Evolutionary conservation across 495 filamentous ascomycete genomes (phyloP).

Genomic region (Clavariopsis aquatica): DNA sequence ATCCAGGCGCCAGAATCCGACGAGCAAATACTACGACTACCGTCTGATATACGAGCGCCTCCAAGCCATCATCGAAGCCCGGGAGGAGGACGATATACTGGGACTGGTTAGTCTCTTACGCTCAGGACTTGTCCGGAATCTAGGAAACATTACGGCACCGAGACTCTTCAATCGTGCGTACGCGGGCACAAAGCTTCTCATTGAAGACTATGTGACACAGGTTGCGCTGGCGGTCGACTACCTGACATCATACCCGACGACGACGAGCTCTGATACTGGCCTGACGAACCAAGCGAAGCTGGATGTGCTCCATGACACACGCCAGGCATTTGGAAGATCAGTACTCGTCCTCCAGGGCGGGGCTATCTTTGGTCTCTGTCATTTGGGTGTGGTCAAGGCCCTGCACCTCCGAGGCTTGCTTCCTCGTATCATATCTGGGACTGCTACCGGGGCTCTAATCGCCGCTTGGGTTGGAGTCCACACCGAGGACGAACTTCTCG

Average conservation of each 20-base stretch:
- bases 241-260: constrained; percentile 70
- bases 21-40: constrained; percentile 85
- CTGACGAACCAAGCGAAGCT: constrained; percentile 84
- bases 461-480: constrained; percentile 88
- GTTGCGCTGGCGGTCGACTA: constrained; percentile 78
- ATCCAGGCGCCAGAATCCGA: constrained; percentile 70
- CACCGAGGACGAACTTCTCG: constrained; percentile 80
- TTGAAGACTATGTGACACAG: constrained; percentile 88
- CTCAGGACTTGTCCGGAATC: constrained; percentile 83
- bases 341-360: constrained; percentile 89
- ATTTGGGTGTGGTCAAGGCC: constrained; percentile 88
- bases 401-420: constrained; percentile 80
- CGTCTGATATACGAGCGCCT: constrained; percentile 78
- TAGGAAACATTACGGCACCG: constrained; percentile 86
- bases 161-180: constrained; percentile 83
- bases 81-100: constrained; percentile 74
- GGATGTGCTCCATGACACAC: constrained; percentile 83
- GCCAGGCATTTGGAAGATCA: constrained; percentile 85
- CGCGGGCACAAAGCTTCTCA: constrained; percentile 83
- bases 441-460: constrained; percentile 86
- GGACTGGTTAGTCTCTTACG: constrained; percentile 76
- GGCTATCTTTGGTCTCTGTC: constrained; percentile 87
- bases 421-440: constrained; percentile 88
- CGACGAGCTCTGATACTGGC: constrained; percentile 54
- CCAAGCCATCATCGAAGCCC: constrained; percentile 67